A percentile compares a stretch with the other conserved stretches of the same genome.
Evolutionary conservation across 73 alveolate species (phyloP).

Genomic region (Effrenium voratum): DNA sequence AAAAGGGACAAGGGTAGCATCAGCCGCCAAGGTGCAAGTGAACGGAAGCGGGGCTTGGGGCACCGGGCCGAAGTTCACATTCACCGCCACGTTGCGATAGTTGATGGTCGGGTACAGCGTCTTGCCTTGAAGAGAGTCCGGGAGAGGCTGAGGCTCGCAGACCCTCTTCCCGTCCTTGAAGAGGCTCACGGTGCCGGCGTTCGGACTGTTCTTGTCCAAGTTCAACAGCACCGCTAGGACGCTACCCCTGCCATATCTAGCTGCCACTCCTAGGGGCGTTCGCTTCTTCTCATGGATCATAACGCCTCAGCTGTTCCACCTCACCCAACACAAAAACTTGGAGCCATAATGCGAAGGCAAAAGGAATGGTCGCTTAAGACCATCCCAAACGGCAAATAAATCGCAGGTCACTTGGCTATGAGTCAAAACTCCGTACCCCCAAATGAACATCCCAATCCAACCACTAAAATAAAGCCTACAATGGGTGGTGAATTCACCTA

Average conservation of each 20-base stretch:
- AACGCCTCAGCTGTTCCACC: not conserved
- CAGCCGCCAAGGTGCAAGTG: constrained; percentile 67
- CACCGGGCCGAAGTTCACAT: constrained; percentile 33
- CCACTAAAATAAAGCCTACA: too few relatives aligned
- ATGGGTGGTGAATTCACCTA: too few relatives aligned
- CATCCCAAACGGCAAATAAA: not conserved
- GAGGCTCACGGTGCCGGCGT: constrained; percentile 59
- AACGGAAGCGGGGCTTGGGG: constrained; percentile 45
- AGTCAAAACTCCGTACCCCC: too few relatives aligned
- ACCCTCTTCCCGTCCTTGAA: constrained; percentile 74
- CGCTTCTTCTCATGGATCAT: constrained; percentile 34
- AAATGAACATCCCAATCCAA: too few relatives aligned
- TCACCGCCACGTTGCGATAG: constrained; percentile 66
- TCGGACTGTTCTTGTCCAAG: constrained; percentile 36
- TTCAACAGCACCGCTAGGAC: constrained; percentile 54
- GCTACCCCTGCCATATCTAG: constrained; percentile 63
- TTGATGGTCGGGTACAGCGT: constrained; percentile 43
- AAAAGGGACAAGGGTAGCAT: not conserved
- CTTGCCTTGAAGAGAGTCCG: constrained; percentile 31
- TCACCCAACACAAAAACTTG: too few relatives aligned
- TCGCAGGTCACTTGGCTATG: too few relatives aligned
- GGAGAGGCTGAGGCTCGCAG: constrained; percentile 36
- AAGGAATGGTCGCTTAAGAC: not conserved
- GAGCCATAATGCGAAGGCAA: not conserved
- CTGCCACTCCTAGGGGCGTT: constrained; percentile 26